These are phyloP conservation scores for Globisporangium acanthophoron DNA, from an alignment of 352 stramenopile species.

Conservation along the genomic window DNA sequence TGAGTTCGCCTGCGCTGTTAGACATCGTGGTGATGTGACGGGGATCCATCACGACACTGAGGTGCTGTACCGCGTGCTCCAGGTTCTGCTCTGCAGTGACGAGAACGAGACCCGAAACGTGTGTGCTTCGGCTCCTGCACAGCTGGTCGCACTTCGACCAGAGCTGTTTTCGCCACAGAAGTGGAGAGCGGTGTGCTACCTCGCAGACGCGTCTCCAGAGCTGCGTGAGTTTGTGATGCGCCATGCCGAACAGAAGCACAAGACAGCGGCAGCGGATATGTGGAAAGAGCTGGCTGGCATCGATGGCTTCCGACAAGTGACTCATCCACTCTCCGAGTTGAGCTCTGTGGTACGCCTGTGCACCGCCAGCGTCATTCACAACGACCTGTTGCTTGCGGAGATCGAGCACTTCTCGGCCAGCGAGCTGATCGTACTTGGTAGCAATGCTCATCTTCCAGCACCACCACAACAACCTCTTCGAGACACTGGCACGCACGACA, in stretches of 20 bases:
- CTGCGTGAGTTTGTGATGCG: conserved; percentile 25
- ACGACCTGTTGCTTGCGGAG: conserved; percentile 20
- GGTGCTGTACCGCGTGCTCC: conserved; percentile 9
- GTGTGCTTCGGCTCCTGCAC: conserved; percentile 3
- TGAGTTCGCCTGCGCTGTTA: neutral
- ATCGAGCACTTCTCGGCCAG: conserved; percentile 20
- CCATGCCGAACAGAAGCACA: conserved; percentile 8
- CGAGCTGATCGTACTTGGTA: neutral
- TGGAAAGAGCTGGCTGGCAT: conserved; percentile 20
- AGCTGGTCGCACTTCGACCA: conserved; percentile 21
- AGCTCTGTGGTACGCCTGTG: conserved; percentile 21
- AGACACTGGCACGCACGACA: too few relatives aligned
- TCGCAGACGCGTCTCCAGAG: conserved; percentile 18
- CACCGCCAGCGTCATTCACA: conserved; percentile 18
- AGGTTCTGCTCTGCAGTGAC: conserved; percentile 7
- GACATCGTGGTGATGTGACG: neutral
- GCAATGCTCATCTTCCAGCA: neutral
- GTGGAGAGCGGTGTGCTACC: conserved; percentile 27
- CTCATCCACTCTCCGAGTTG: neutral
- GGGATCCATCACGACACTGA: conserved; percentile 2
- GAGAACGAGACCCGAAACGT: conserved; percentile 1
- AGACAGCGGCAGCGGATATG: neutral
- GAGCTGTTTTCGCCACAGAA: conserved; percentile 8
- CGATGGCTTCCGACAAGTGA: neutral
- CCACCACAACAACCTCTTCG: neutral